These are phyloP conservation scores for Blastobotrys raffinosifermentans DNA, from an alignment of 1,139 yeast genomes.

Conservation along the genomic window DNA sequence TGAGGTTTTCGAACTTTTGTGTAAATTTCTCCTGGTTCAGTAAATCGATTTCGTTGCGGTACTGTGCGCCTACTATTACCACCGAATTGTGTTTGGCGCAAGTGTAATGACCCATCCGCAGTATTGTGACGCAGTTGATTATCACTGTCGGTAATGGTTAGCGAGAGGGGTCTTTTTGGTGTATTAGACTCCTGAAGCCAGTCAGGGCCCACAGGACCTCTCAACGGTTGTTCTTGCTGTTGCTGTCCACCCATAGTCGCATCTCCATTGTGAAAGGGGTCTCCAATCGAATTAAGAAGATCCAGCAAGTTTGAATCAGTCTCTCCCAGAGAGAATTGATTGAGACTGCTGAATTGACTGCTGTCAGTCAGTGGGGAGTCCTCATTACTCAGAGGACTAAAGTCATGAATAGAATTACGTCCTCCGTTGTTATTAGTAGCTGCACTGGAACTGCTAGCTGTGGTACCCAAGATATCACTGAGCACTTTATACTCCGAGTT, in stretches of 20 bases:
- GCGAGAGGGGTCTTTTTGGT: conserved; percentile 23
- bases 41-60: too few relatives aligned
- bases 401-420: conserved; percentile 3
- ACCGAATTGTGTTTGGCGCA: background rate
- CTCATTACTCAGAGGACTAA: conserved; percentile 25
- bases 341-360: conserved; percentile 12
- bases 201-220: conserved; percentile 11
- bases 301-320: conserved; percentile 4
- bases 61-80: too few relatives aligned
- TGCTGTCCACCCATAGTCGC: too few relatives aligned
- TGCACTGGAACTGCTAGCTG: conserved; percentile 8
- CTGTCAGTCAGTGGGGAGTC: conserved; percentile 18
- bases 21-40: conserved; percentile 71
- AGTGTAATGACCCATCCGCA: background rate
- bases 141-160: conserved; percentile 19
- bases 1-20: conserved; percentile 69
- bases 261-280: background rate
- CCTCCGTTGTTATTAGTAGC: conserved; percentile 34
- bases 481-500: conserved; percentile 73
- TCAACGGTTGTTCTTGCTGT: background rate
- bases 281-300: conserved; percentile 1
- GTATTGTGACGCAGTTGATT: background rate
- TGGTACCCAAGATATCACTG: conserved; percentile 53
- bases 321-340: conserved; percentile 19
- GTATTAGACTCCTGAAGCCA: conserved; percentile 20